phyloP scores from a whole-genome alignment of 495 filamentous ascomycete genomes.

The Neurospora sp. region DNA sequence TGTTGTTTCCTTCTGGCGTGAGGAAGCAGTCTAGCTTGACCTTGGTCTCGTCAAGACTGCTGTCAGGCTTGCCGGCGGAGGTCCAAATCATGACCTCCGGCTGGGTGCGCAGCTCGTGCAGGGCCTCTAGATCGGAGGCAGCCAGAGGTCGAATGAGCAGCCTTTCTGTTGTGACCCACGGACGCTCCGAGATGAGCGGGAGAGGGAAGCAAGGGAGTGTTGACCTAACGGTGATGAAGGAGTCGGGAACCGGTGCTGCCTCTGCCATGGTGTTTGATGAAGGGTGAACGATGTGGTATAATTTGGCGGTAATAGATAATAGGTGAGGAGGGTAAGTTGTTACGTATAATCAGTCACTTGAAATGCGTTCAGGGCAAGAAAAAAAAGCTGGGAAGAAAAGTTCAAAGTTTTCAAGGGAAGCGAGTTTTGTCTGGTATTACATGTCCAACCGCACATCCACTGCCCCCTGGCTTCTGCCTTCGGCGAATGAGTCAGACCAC shows the following conservation, averaged over 20 bases:
- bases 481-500: background rate
- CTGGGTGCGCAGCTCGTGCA: slow-evolving; percentile 34
- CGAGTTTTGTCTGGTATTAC: background rate
- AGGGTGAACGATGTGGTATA: background rate
- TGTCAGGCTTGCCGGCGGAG: slow-evolving; percentile 23
- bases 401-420: background rate
- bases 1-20: slow-evolving; percentile 16
- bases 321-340: background rate
- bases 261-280: background rate
- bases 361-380: background rate
- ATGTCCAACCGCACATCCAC: background rate
- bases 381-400: background rate
- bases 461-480: background rate
- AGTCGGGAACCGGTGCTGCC: background rate
- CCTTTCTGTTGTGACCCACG: slow-evolving; percentile 29
- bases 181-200: slow-evolving; percentile 16
- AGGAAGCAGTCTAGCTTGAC: slow-evolving; percentile 21
- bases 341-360: background rate
- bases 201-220: slow-evolving; percentile 22
- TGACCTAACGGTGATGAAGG: slow-evolving; percentile 23
- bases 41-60: slow-evolving; percentile 23
- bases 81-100: slow-evolving; percentile 43
- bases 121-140: slow-evolving; percentile 26
- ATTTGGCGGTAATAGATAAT: background rate
- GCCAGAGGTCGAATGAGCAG: slow-evolving; percentile 32